phyloP scores from a whole-genome alignment of 441 rosid genomes.

The Melastoma candidum region DNA sequence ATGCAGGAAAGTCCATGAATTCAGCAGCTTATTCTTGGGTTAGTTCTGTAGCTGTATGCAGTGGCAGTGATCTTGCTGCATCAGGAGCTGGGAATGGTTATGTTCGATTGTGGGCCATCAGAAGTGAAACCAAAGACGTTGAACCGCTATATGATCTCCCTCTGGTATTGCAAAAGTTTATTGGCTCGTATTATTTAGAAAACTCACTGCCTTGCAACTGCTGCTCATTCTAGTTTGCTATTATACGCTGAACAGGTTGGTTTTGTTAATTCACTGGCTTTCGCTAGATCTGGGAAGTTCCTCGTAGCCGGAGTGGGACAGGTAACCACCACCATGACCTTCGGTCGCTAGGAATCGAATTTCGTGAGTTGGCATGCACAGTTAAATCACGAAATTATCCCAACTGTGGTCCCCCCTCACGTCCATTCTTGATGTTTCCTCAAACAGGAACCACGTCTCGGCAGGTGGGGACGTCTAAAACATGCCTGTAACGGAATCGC shows the following conservation, averaged over 20 bases:
- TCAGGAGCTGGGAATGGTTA: slow-evolving; percentile 95
- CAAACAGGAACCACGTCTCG: slow-evolving; percentile 79
- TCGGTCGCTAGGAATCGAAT: not conserved
- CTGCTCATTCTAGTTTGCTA: not conserved
- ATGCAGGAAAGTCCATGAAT: slow-evolving; percentile 17
- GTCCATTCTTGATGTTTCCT: not conserved
- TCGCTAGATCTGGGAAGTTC: slow-evolving; percentile 81
- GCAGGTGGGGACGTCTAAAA: slow-evolving; percentile 70
- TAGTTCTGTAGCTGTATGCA: slow-evolving; percentile 57
- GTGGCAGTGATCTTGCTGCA: slow-evolving; percentile 91
- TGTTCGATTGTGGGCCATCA: slow-evolving; percentile 65
- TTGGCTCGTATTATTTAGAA: slow-evolving; percentile 4
- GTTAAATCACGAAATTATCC: no score
- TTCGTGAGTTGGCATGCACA: not conserved
- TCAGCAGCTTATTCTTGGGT: slow-evolving; percentile 75
- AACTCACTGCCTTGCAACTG: not conserved
- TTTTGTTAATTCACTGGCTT: slow-evolving; percentile 82
- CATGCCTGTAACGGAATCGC: slow-evolving; percentile 69
- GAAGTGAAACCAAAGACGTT: slow-evolving; percentile 37
- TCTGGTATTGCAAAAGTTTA: slow-evolving; percentile 36
- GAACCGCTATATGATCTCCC: slow-evolving; percentile 61
- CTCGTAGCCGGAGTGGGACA: slow-evolving; percentile 85
- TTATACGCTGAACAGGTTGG: slow-evolving; percentile 46
- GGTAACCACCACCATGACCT: slow-evolving; percentile 27
- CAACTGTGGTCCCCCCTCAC: no score